Evolutionary conservation across 495 filamentous ascomycete genomes (phyloP), one percentile per base, ranked within the genome.

Genomic region (Niebla homalea): DNA sequence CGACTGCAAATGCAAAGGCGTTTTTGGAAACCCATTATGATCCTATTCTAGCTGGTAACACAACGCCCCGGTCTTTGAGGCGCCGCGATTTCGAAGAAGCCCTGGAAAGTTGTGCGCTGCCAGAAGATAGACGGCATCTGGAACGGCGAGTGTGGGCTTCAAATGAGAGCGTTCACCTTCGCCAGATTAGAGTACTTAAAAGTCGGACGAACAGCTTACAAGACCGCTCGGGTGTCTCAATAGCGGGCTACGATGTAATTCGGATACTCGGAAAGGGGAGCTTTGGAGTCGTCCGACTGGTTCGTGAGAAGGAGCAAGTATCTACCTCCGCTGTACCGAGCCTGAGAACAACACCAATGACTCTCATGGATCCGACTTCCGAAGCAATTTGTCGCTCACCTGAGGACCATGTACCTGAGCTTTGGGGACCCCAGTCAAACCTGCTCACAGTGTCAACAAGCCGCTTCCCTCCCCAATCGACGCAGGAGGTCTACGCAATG

Each of bases 211-310:
- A 76, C 36, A 65, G 69, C 35, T 49, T 43, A 21, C 36, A 26
- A 16, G 38, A 44, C 26, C 35, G 53, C 21, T 49, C 49, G 15
- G 63, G 67, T n/a, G 64, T 77, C 12, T 71, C 71, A 4, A 61
- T 75, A 23, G 75, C 77, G 3, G 80, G 80, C n/a, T 95, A 86
- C 55, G 85, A 94, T 55, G 67, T 80, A 16, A 67, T 95, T 36
- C 84, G 84, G 55, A 70, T 88, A n/a, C 74, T 97, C n/a, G 90
- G 90, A 0, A 93, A 89, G 63, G 90, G 90, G 14, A 94, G 89
- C 57, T 97, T 95, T 67, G 90, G 90, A 2, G 82, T 94, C 48
- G 90, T 97, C 6, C 74, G 83, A 41, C 72, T 97, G 21, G 89
- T 94, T 6, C 79, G 77, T 16, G 83, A 90, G 61, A 80, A 72